phyloP scores from a whole-genome alignment of 75 land plant species.

The Pinus tabuliformis region DNA sequence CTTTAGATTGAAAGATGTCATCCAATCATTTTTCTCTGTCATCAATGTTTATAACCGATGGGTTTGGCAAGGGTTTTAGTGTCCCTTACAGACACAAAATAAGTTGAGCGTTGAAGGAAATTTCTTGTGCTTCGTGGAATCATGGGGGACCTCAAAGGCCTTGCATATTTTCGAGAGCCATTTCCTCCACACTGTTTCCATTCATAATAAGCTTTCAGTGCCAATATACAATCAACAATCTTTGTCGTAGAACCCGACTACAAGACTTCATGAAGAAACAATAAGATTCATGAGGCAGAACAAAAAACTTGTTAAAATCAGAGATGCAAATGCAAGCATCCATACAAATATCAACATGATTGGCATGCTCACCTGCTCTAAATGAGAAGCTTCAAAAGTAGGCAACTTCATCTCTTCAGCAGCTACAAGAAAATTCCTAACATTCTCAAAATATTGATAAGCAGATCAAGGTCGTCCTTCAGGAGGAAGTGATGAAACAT shows the following conservation, averaged over 20 bases:
- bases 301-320: not conserved
- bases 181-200: conserved; percentile 50
- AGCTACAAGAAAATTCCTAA: conserved; percentile 73
- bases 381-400: conserved; percentile 77
- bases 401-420: conserved; percentile 72
- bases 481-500: conserved; percentile 8
- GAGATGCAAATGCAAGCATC: not conserved
- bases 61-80: not conserved
- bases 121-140: conserved; percentile 17
- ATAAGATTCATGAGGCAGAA: not conserved
- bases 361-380: conserved; percentile 56
- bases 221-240: conserved; percentile 78
- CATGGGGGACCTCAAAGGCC: conserved; percentile 34
- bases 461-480: conserved; percentile 64
- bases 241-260: conserved; percentile 49
- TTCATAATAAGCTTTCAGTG: conserved; percentile 62
- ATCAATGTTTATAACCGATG: conserved; percentile 13
- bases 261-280: conserved; percentile 38
- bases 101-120: not conserved
- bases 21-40: not conserved
- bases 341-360: not conserved
- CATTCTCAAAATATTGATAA: conserved; percentile 88
- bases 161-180: conserved; percentile 37
- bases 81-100: not conserved
- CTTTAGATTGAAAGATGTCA: not conserved